Conservation (phyloP, 2,329 filamentous ascomycete genomes). For the Blastomyces parvus region DNA sequence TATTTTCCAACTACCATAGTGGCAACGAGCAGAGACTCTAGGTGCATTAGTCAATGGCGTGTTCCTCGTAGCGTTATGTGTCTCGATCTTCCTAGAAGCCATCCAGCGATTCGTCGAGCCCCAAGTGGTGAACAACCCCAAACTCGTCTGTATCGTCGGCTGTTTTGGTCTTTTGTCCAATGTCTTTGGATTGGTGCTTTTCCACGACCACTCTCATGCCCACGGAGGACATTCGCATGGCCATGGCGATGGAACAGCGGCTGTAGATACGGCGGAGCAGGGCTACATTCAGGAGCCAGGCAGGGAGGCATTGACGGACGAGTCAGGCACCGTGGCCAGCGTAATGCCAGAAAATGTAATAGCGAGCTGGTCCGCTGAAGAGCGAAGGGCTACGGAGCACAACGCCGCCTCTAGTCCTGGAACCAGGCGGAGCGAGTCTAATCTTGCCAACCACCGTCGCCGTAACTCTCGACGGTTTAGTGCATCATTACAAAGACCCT, state of each 20-base stretch:
- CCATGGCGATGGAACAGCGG: slow-evolving; percentile 44
- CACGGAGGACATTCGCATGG: slow-evolving; percentile 34
- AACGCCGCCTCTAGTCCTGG: not conserved
- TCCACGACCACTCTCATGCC: slow-evolving; percentile 81
- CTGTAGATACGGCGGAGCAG: slow-evolving; percentile 31
- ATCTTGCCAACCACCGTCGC: slow-evolving; percentile 15
- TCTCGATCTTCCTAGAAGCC: slow-evolving; percentile 94
- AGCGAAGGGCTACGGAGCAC: slow-evolving; percentile 10
- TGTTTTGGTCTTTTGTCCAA: slow-evolving; percentile 80
- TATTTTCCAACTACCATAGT: slow-evolving; percentile 43
- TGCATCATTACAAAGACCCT: slow-evolving; percentile 49
- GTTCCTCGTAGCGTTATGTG: slow-evolving; percentile 89
- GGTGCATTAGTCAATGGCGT: slow-evolving; percentile 96
- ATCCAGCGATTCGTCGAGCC: slow-evolving; percentile 86
- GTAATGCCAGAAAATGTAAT: slow-evolving; percentile 53
- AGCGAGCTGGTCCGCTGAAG: not conserved
- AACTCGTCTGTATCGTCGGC: slow-evolving; percentile 82
- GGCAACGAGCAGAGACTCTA: slow-evolving; percentile 93
- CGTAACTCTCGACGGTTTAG: slow-evolving; percentile 29
- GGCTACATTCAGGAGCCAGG: slow-evolving; percentile 30
- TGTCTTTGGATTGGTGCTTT: slow-evolving; percentile 75
- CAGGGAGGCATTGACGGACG: slow-evolving; percentile 41
- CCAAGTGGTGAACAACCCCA: slow-evolving; percentile 73
- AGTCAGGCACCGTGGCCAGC: slow-evolving; percentile 51
- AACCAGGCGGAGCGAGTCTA: not conserved